A percentile compares a stretch with the other conserved stretches of the same genome.
Evolutionary conservation across 176 grass and related monocot species (phyloP).

Genomic region (Calamus simplicifolius): DNA sequence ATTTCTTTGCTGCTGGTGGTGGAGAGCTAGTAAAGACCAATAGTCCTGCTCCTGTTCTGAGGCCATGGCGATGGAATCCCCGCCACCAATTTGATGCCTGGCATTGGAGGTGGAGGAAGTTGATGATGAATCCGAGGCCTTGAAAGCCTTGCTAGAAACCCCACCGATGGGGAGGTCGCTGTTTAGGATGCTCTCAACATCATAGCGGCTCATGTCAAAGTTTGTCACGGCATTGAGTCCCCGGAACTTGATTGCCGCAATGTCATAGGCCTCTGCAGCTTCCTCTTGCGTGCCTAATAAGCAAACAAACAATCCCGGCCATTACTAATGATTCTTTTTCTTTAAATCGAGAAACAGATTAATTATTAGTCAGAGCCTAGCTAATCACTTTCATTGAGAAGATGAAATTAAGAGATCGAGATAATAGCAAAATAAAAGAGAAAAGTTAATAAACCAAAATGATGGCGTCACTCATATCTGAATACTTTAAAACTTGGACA

Average conservation of each 20-base stretch:
- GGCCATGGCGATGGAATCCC: neutral
- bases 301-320: neutral
- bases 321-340: too few species aligned
- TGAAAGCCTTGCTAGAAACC: slow-evolving; percentile 15
- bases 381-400: too few species aligned
- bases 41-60: slow-evolving; percentile 57
- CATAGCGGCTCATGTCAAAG: slow-evolving; percentile 95
- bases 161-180: slow-evolving; percentile 63
- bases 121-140: slow-evolving; percentile 22
- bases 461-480: too few species aligned
- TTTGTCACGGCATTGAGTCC: slow-evolving; percentile 88
- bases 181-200: slow-evolving; percentile 89
- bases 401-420: too few species aligned
- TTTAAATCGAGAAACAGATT: too few species aligned
- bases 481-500: neutral
- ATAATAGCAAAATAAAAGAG: too few species aligned
- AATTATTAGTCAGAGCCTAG: too few species aligned
- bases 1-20: slow-evolving; percentile 46
- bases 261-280: slow-evolving; percentile 89
- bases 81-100: neutral
- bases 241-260: slow-evolving; percentile 89
- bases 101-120: neutral
- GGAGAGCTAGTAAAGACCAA: slow-evolving; percentile 57
- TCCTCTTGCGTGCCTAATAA: slow-evolving; percentile 72
- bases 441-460: too few species aligned